Conservation (phyloP, 106 monocot genomes). For the Dioscorea zingiberensis region DNA sequence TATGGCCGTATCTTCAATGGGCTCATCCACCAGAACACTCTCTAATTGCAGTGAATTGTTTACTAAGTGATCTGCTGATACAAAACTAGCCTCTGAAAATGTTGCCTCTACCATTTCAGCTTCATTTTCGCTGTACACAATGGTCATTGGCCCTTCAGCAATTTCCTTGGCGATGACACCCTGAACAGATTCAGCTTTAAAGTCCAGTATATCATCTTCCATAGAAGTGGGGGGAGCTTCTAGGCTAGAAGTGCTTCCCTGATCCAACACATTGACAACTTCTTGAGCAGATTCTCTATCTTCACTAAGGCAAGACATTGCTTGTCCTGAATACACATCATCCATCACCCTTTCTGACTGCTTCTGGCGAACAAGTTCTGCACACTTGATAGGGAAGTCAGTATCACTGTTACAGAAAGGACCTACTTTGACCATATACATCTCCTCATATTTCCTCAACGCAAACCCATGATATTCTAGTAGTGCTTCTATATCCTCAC, state of each 20-base stretch:
- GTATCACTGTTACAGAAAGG: slow-evolving; percentile 63
- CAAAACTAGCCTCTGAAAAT: background rate
- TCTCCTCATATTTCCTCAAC: slow-evolving; percentile 61
- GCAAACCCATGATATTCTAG: slow-evolving; percentile 75
- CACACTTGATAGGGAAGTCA: slow-evolving; percentile 64
- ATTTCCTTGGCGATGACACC: no score
- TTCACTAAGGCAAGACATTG: slow-evolving; percentile 7
- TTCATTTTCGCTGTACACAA: slow-evolving; percentile 6
- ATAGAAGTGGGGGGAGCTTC: background rate
- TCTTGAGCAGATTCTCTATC: slow-evolving; percentile 5
- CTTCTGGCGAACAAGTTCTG: slow-evolving; percentile 67
- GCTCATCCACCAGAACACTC: slow-evolving; percentile 2
- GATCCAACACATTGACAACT: slow-evolving; percentile 1
- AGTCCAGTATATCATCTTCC: slow-evolving; percentile 32
- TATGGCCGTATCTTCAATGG: background rate
- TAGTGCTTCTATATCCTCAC: slow-evolving; percentile 73
- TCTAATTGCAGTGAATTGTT: background rate
- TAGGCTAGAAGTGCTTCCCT: background rate
- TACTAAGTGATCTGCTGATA: slow-evolving; percentile 9
- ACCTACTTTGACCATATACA: slow-evolving; percentile 88
- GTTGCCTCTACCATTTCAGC: slow-evolving; percentile 6
- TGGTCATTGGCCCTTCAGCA: background rate
- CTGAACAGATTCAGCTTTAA: slow-evolving; percentile 3
- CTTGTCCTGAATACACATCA: slow-evolving; percentile 49
- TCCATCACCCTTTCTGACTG: slow-evolving; percentile 53